phyloP scores from a whole-genome alignment of 2,329 filamentous ascomycete species.

The Amphichorda felina region DNA sequence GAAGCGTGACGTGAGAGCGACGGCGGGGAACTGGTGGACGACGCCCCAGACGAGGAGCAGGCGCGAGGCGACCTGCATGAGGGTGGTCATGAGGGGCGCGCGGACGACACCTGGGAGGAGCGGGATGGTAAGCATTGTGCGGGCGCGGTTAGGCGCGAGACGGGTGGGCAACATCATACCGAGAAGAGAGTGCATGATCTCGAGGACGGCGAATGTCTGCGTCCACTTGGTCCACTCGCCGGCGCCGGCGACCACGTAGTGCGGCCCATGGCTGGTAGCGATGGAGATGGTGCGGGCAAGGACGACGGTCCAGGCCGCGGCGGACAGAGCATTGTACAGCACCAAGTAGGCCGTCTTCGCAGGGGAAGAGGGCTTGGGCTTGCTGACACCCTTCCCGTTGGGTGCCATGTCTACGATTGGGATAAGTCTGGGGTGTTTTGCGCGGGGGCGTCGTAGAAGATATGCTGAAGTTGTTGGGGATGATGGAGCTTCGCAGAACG shows the following conservation, averaged over 20 bases:
- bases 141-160: too few species aligned
- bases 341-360: conserved; percentile 61
- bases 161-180: conserved; percentile 36
- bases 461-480: not conserved
- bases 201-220: conserved; percentile 73
- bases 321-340: conserved; percentile 72
- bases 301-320: conserved; percentile 67
- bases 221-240: conserved; percentile 65
- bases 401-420: not conserved
- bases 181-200: conserved; percentile 69
- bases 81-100: conserved; percentile 72
- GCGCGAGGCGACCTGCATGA: conserved; percentile 81
- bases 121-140: not conserved
- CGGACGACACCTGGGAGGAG: conserved; percentile 59
- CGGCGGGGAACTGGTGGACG: conserved; percentile 59
- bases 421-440: not conserved
- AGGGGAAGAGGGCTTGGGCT: conserved; percentile 8
- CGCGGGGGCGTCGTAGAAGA: not conserved
- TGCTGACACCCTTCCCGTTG: not conserved
- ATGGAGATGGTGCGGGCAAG: conserved; percentile 53
- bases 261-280: conserved; percentile 41
- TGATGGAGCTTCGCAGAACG: too few species aligned
- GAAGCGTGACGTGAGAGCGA: conserved; percentile 40
- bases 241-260: conserved; percentile 46
- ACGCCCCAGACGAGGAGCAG: conserved; percentile 85